Evolutionary conservation across 139 green algal species (phyloP).

Genomic region (Chlorella sp.): DNA sequence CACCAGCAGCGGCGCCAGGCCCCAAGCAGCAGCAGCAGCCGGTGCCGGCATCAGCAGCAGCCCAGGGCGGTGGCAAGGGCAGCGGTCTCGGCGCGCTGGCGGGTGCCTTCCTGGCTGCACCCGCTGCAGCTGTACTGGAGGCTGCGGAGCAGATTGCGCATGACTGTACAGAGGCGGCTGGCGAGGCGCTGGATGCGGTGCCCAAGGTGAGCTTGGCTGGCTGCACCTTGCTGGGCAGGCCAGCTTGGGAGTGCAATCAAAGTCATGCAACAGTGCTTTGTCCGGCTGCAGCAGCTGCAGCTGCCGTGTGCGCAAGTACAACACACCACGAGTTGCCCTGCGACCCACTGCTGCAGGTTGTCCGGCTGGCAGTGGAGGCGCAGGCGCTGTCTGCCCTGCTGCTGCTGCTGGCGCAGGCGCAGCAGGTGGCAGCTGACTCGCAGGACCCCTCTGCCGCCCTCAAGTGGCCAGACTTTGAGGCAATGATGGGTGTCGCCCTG

Average conservation of each 20-base stretch:
- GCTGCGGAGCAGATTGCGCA: not conserved
- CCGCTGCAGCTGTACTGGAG: not conserved
- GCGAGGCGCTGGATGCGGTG: not conserved
- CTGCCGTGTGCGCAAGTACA: too few relatives aligned
- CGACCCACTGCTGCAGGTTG: constrained; percentile 26
- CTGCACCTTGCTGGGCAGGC: not conserved
- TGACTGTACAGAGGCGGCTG: constrained; percentile 22
- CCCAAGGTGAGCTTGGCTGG: not conserved
- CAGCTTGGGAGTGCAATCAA: too few relatives aligned
- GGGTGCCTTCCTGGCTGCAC: not conserved
- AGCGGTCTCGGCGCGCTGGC: not conserved
- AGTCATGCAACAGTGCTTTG: too few relatives aligned
- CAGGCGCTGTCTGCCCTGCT: constrained; percentile 31
- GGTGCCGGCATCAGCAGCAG: not conserved
- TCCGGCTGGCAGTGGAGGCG: constrained; percentile 21
- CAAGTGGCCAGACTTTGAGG: constrained; percentile 50
- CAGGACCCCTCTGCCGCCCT: constrained; percentile 16
- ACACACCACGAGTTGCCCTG: too few relatives aligned
- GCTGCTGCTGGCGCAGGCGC: constrained; percentile 28
- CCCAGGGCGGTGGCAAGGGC: not conserved
- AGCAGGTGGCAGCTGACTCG: constrained; percentile 40
- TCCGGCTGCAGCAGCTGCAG: too few relatives aligned
- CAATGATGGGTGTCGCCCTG: constrained; percentile 9
- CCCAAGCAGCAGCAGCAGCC: not conserved
- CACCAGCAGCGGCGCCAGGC: not conserved